These are phyloP conservation scores for Coemansia sp. DNA, from an alignment of 192 early-diverging fungal genomes.

Conservation along the genomic window DNA sequence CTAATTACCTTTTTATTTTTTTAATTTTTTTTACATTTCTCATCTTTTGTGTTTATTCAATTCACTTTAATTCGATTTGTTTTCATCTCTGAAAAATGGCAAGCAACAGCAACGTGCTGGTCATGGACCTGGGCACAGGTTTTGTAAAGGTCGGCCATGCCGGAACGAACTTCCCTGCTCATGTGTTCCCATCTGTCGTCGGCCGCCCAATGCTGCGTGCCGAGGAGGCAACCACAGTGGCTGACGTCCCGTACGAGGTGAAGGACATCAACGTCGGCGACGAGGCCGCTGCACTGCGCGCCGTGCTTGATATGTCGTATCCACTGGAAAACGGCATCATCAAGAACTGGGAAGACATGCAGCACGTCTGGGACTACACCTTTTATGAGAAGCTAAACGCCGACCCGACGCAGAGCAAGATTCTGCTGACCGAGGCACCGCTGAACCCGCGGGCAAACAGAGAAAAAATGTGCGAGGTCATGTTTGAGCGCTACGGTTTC, in stretches of 20 bases:
- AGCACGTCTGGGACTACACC: constrained; percentile 98
- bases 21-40: not conserved
- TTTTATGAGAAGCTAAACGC: constrained; percentile 90
- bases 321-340: constrained; percentile 99
- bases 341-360: constrained; percentile 96
- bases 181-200: constrained; percentile 97
- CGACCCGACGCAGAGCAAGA: constrained; percentile 86
- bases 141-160: constrained; percentile 98
- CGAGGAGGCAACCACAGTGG: constrained; percentile 78
- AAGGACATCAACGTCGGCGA: constrained; percentile 99
- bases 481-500: constrained; percentile 98
- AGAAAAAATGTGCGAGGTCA: constrained; percentile 88
- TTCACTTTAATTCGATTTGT: not conserved
- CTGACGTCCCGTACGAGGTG: constrained; percentile 56
- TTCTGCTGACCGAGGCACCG: constrained; percentile 95
- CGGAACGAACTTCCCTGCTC: constrained; percentile 92
- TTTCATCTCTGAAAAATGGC: constrained; percentile 23
- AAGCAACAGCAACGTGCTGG: constrained; percentile 65
- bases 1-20: not conserved
- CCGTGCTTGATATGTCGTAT: constrained; percentile 92
- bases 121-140: constrained; percentile 86
- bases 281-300: constrained; percentile 87
- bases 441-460: constrained; percentile 94
- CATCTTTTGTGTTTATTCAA: not conserved
- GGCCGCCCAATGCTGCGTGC: constrained; percentile 96